Evolutionary conservation across 345 rosid species (phyloP), one percentile per base, ranked within the genome.

Genomic region (Lumnitzera racemosa): DNA sequence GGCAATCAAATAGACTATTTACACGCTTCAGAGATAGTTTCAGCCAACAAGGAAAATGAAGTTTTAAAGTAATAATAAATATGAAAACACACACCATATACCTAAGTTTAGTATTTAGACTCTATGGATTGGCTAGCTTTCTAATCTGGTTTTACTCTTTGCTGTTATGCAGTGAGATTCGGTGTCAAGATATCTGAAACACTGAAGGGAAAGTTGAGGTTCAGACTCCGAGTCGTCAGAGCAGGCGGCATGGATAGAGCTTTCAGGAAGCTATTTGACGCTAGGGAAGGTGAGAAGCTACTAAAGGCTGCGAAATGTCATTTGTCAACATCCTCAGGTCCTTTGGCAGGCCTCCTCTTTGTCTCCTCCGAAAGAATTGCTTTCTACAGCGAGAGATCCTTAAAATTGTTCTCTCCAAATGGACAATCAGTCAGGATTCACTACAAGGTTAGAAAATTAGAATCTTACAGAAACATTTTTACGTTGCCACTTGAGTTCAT

Each of bases 311-410:
- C 63, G 9, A 84, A 77, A 31, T 79, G 87, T 60, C 77, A 79
- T 63, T 29, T 79, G 51, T 79, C 80, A 29, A 82, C 84, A 12
- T 65, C 82, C 27, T 60, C 70, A 1, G 87, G 87, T 47, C 87
- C 80, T 0, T 74, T 79, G 24, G 80, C 78, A 2, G 87, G 83
- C 24, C 80, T 82, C n/a, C 71, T 76, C 51, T 82, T 79, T 55
- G 65, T 77, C 70, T 76, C 87, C 2, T 67, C 78, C 5, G 20
- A 72, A 15, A 72, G 72, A 52, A 24, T 74, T 8, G 78, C 78
- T 47, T 82, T 82, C 48, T 72, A 78, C 68, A 82, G 87, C 15
- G 81, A 82, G 56, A 70, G 77, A 70, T 74, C 78, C 27, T 62
- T 82, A 1, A 74, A 82, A 57, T 29, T 76, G 15, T 53, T 67